Evolutionary conservation across 2,329 filamentous ascomycete species (phyloP).

Genomic region (Mollisiaceae sp.): DNA sequence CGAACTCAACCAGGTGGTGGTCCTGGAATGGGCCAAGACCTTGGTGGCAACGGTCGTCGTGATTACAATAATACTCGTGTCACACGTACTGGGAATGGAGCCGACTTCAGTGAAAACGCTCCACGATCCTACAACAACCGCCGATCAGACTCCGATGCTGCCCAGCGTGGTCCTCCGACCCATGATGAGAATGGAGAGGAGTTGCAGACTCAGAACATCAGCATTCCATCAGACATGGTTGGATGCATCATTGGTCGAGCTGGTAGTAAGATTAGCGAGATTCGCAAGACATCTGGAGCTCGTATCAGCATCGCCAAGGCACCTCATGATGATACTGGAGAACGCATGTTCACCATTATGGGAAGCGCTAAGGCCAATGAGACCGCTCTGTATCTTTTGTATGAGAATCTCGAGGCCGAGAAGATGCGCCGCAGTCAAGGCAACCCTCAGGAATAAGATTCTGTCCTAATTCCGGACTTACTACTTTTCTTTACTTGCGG

Average conservation of each 20-base stretch:
- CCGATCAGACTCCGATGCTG: conserved; percentile 83
- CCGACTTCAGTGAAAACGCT: conserved; percentile 90
- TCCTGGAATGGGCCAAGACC: conserved; percentile 49
- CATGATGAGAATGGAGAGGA: conserved; percentile 97
- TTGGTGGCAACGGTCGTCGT: conserved; percentile 51
- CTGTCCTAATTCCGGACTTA: conserved; percentile 22
- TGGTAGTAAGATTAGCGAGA: conserved; percentile 98
- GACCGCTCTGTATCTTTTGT: conserved; percentile 92
- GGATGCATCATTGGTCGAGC: conserved; percentile 97
- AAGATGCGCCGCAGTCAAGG: conserved; percentile 96
- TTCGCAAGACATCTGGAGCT: conserved; percentile 93
- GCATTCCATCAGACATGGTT: conserved; percentile 99
- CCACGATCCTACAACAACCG: conserved; percentile 73
- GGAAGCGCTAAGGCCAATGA: conserved; percentile 93
- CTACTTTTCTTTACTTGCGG: conserved; percentile 56
- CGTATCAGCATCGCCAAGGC: conserved; percentile 97
- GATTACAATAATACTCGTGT: conserved; percentile 71
- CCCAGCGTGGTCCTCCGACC: conserved; percentile 79
- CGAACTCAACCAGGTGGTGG: conserved; percentile 73
- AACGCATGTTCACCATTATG: conserved; percentile 99
- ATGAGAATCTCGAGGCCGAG: conserved; percentile 98
- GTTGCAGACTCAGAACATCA: conserved; percentile 98
- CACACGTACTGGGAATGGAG: conserved; percentile 95
- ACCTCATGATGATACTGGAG: conserved; percentile 94
- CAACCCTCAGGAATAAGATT: conserved; percentile 44